Evolutionary conservation across 768 basidiomycete genomes (phyloP).

Genomic region (Mycena capillaripes): DNA sequence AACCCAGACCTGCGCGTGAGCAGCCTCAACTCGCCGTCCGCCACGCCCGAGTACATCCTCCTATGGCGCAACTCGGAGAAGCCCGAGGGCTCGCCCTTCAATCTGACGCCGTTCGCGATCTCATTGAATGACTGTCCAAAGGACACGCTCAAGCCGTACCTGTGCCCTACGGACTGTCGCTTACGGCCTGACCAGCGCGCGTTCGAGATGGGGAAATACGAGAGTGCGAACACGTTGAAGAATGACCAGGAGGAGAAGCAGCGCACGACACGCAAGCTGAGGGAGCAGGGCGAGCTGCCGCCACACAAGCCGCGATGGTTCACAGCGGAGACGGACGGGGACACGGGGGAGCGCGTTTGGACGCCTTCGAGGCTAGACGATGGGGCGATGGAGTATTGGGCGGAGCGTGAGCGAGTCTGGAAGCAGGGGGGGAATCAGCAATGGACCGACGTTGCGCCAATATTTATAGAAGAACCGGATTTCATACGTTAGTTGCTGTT

Average conservation of each 20-base stretch:
- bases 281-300: conserved; percentile 82
- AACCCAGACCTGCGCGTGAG: conserved; percentile 79
- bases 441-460: conserved; percentile 83
- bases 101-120: conserved; percentile 94
- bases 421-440: conserved; percentile 49
- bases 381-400: conserved; percentile 84
- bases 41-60: conserved; percentile 80
- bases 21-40: conserved; percentile 56
- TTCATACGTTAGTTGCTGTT: conserved; percentile 37
- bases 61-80: conserved; percentile 96
- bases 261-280: conserved; percentile 73
- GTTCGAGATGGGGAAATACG: conserved; percentile 91
- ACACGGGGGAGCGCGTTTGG: conserved; percentile 94
- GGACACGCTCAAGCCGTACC: conserved; percentile 74
- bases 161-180: conserved; percentile 94
- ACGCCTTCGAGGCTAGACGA: conserved; percentile 67
- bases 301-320: conserved; percentile 93
- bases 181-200: conserved; percentile 94
- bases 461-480: conserved; percentile 82
- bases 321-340: conserved; percentile 81
- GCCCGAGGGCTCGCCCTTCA: conserved; percentile 84
- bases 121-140: conserved; percentile 91
- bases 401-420: conserved; percentile 78
- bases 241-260: conserved; percentile 88
- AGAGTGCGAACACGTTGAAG: conserved; percentile 86